Evolutionary conservation across 2,329 filamentous ascomycete genomes (phyloP), one percentile per base, ranked within the genome.

Genomic region (Fusarium chaquense): DNA sequence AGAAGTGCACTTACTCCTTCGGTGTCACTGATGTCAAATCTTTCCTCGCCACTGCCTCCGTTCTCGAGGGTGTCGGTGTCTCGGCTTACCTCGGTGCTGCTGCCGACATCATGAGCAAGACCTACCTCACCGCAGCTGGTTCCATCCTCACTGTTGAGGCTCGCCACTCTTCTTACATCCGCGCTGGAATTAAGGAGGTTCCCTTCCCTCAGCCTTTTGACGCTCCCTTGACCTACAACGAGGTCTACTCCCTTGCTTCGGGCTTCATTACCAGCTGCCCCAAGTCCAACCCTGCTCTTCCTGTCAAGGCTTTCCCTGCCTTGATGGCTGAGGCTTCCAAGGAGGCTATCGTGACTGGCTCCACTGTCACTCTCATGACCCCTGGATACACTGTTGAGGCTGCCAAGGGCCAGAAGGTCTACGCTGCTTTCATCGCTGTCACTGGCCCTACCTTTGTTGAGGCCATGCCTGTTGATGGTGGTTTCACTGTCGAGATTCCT

Each of bases 61-160:
- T 92, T 73, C 81, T 92, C 32, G 85, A 90, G 58, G 89, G 91
- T 73, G 84, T 89, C 33, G 85, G 89, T 12, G 89, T 92, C 80
- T 85, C 85, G 3, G 81, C 90, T 6, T 90, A 89, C 80, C 81
- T 91, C 69, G 89, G 90, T 41, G 89, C 88, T 20, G 89, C 89
- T 8, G 84, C 84, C 26, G 81, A 82, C 57, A 89, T 91, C 75
- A 81, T 83, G 72, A 83, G 83, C 77, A 88, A 88, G 75, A 78
- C 81, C 3, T 89, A 89, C 77, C 82, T 92, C 58, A 76, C 77
- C 0, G 86, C 85, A 3, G 90, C 90, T 3, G 90, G 85, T 18
- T 87, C 86, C 57, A 92, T 92, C 76, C 80, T 92, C 32, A 79
- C 78, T 24, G 84, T 90, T 36, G 90, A 92, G 79, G 83, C 89